Percentiles rank a stretch among this genome's conserved stretches.
phyloP scores from a whole-genome alignment of 2,329 filamentous ascomycete genomes.

The Nannizzia gypsea region DNA sequence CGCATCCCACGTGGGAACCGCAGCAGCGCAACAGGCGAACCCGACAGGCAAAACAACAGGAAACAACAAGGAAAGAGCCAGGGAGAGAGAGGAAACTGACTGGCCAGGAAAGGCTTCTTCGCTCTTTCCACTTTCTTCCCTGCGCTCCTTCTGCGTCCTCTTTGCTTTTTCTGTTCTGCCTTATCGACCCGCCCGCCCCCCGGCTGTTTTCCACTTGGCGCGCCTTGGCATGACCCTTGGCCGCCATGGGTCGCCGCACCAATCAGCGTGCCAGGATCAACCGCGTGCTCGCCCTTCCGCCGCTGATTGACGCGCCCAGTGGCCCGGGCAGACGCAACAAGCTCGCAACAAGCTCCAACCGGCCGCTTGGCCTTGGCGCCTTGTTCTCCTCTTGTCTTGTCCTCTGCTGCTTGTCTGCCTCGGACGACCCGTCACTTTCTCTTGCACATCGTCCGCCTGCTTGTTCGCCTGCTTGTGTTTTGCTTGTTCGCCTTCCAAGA shows the following conservation, averaged over 20 bases:
- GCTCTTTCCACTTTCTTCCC: no score
- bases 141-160: not conserved
- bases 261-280: not conserved
- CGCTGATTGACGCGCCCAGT: not conserved
- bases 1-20: not conserved
- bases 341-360: conserved; percentile 1
- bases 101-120: no score
- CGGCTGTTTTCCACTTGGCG: not conserved
- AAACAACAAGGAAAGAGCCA: no score
- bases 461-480: not conserved
- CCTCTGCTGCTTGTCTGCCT: not conserved
- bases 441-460: not conserved
- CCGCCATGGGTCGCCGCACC: not conserved
- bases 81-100: no score
- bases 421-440: not conserved
- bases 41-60: no score
- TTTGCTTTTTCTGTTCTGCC: not conserved
- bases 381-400: not conserved
- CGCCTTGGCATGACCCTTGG: not conserved
- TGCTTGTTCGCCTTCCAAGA: not conserved
- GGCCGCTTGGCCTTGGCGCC: not conserved
- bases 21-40: no score
- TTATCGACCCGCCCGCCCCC: not conserved
- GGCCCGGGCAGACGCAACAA: not conserved
- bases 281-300: not conserved